These are phyloP conservation scores for Onygenales sp. DNA, from an alignment of 2,329 filamentous ascomycete species.

Conservation along the genomic window DNA sequence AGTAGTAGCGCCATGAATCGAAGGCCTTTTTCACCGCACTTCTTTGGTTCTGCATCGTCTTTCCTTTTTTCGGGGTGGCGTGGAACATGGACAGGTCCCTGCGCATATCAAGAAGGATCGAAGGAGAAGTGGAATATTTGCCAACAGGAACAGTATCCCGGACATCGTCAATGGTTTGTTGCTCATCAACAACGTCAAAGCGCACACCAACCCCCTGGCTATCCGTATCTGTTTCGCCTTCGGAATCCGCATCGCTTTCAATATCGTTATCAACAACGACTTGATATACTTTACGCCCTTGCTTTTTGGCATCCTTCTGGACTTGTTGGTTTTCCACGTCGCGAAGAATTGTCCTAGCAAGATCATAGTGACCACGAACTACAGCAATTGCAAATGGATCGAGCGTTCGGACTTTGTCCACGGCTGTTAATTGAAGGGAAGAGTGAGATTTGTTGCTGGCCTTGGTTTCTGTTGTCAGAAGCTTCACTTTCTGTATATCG, in stretches of 20 bases:
- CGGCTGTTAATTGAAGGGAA: conserved; percentile 53
- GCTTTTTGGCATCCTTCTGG: conserved; percentile 42
- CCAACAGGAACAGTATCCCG: conserved; percentile 45
- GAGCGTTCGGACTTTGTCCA: conserved; percentile 42
- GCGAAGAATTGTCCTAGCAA: conserved; percentile 58
- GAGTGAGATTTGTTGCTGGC: conserved; percentile 40
- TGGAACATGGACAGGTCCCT: neutral
- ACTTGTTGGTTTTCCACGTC: conserved; percentile 60
- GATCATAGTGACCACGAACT: conserved; percentile 52
- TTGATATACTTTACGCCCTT: conserved; percentile 30
- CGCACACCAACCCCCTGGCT: conserved; percentile 22
- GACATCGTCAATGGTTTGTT: conserved; percentile 68
- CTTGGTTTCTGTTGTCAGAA: conserved; percentile 22
- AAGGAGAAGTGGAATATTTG: conserved; percentile 5
- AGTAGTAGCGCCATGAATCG: neutral
- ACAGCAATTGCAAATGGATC: conserved; percentile 62
- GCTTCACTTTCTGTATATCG: conserved; percentile 50
- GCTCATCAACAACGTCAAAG: conserved; percentile 51
- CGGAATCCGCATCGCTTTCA: neutral
- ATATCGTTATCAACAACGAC: conserved; percentile 12
- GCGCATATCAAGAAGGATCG: neutral
- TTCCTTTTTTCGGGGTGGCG: neutral
- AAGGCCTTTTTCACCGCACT: neutral
- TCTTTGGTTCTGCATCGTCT: neutral
- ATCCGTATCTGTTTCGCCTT: conserved; percentile 6